These are phyloP conservation scores for Wickerhamomyces sp. DNA, from an alignment of 1,139 yeast genomes.

Conservation along the genomic window DNA sequence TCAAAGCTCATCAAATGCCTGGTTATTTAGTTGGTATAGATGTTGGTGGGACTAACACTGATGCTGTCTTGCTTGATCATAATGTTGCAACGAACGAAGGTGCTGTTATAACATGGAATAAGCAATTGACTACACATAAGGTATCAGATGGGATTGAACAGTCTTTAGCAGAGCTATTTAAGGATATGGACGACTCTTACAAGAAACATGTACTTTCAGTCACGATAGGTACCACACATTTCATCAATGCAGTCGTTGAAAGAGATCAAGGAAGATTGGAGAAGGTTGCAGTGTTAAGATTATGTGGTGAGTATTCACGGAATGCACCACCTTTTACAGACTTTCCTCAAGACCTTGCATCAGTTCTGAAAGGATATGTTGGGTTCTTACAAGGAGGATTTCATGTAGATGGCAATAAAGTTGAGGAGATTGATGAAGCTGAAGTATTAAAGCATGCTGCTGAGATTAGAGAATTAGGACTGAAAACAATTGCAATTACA, in stretches of 20 bases:
- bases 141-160: conserved; percentile 38
- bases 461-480: conserved; percentile 27
- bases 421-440: conserved; percentile 29
- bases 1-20: too few species aligned
- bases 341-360: conserved; percentile 34
- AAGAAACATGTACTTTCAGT: conserved; percentile 32
- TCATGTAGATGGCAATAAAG: conserved; percentile 36
- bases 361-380: conserved; percentile 30
- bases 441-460: conserved; percentile 29
- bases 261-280: conserved; percentile 35
- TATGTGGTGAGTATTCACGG: conserved; percentile 35
- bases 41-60: conserved; percentile 48
- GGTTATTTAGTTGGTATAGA: conserved; percentile 35
- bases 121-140: conserved; percentile 38
- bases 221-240: conserved; percentile 43
- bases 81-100: conserved; percentile 18
- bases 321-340: conserved; percentile 37
- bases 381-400: conserved; percentile 35
- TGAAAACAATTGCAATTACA: conserved; percentile 33
- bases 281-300: conserved; percentile 37
- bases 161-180: conserved; percentile 31
- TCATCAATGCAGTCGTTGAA: conserved; percentile 42
- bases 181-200: conserved; percentile 10
- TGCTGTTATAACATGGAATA: conserved; percentile 39
- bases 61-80: conserved; percentile 39